Conservation (phyloP, 345 rosid species). For the Populus pruinosa region DNA sequence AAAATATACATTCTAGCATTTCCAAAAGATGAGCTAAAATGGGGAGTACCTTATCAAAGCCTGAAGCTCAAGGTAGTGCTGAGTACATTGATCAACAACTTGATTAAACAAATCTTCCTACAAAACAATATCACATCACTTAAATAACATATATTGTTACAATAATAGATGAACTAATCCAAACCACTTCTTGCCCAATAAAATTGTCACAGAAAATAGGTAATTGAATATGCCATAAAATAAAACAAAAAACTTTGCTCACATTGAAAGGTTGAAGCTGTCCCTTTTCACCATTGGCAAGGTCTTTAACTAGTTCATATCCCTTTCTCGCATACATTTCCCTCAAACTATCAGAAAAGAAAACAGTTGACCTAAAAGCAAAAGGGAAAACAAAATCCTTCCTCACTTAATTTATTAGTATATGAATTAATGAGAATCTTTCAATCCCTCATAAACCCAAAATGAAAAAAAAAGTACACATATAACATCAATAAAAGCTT, state of each 20-base stretch:
- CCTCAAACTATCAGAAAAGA: conserved; percentile 1
- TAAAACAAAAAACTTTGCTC: not conserved
- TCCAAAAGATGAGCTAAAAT: not conserved
- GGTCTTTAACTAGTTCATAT: conserved; percentile 31
- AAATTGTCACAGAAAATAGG: not conserved
- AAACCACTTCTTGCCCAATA: not conserved
- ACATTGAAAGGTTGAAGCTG: conserved; percentile 35
- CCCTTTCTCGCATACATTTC: conserved; percentile 32
- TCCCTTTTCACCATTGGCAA: conserved; percentile 24
- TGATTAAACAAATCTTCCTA: conserved; percentile 33
- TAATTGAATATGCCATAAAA: not conserved
- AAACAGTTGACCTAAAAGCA: not conserved
- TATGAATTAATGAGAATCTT: too few species aligned
- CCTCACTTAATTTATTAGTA: too few species aligned
- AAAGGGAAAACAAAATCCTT: too few species aligned
- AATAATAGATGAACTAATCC: not conserved
- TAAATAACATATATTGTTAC: not conserved
- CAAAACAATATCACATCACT: not conserved
- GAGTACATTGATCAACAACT: conserved; percentile 28
- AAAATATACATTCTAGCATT: not conserved
- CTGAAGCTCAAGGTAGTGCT: conserved; percentile 29
- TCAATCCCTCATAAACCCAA: too few species aligned
- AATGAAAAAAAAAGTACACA: too few species aligned
- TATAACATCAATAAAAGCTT: too few species aligned
- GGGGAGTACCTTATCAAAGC: conserved; percentile 22